Percentiles rank a stretch among this genome's conserved stretches.
Evolutionary conservation across 345 rosid genomes (phyloP).

Genomic region (Lenwebbia sp.): DNA sequence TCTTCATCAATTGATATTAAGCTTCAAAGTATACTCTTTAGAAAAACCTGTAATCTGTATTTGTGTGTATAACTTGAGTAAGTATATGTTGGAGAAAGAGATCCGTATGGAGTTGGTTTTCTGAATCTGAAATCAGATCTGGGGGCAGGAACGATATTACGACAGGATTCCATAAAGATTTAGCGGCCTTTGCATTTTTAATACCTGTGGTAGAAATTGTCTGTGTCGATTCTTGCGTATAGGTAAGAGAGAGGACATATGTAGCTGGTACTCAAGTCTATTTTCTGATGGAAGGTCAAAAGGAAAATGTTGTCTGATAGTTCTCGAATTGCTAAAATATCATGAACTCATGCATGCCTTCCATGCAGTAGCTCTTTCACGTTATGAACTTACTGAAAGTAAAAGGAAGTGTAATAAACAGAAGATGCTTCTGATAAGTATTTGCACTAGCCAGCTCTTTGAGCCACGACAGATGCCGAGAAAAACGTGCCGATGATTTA

Average conservation of each 20-base stretch:
- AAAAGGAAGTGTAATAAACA: not conserved
- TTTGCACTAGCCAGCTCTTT: not conserved
- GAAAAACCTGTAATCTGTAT: not conserved
- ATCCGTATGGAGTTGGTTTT: not conserved
- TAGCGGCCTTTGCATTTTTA: not conserved
- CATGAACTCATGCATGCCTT: not conserved
- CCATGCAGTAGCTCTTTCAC: not conserved
- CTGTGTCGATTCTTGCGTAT: not conserved
- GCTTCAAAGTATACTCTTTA: not conserved
- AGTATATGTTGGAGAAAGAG: not conserved
- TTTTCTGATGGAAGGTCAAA: not conserved
- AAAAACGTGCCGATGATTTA: not conserved
- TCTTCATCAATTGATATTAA: not conserved
- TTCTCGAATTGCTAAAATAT: not conserved
- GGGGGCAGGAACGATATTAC: not conserved
- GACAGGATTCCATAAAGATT: not conserved
- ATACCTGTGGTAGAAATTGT: not conserved
- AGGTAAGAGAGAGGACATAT: not conserved
- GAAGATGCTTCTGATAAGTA: not conserved
- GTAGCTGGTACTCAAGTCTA: not conserved
- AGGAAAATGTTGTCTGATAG: not conserved
- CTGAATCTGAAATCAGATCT: not conserved
- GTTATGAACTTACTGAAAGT: not conserved
- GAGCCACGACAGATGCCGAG: not conserved
- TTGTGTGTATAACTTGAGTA: not conserved